A percentile compares a stretch with the other conserved stretches of the same genome.
Evolutionary conservation across 169 alveolate species (phyloP).

Genomic region (Eimeria tenella): DNA sequence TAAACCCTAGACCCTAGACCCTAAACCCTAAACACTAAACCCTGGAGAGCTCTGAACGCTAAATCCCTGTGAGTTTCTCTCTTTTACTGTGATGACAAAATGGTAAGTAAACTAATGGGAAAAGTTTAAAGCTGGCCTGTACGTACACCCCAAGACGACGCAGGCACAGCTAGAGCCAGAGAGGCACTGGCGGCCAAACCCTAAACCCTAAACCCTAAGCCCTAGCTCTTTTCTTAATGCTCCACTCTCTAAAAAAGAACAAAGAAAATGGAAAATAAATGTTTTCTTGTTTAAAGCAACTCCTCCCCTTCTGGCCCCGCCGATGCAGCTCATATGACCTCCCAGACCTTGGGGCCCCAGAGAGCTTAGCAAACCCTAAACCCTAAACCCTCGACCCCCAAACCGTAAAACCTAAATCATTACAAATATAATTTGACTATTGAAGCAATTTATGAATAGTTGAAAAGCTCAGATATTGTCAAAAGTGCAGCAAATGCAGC

Average conservation of each 20-base stretch:
- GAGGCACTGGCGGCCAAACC: not conserved
- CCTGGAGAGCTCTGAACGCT: not conserved
- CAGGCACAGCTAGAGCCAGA: not conserved
- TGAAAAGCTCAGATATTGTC: too few relatives aligned
- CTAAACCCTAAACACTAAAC: not conserved
- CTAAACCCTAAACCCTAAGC: not conserved
- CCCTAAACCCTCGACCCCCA: slow-evolving; percentile 3
- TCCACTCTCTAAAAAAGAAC: too few relatives aligned
- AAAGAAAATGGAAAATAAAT: too few relatives aligned
- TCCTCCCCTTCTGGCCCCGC: too few relatives aligned
- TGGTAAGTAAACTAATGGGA: not conserved
- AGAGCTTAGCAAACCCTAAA: not conserved
- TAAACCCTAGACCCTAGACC: not conserved
- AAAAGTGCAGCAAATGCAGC: too few relatives aligned
- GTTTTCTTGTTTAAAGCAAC: too few relatives aligned
- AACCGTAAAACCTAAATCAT: not conserved
- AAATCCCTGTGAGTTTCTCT: not conserved
- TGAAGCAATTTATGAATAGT: not conserved
- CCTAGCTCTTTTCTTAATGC: not conserved
- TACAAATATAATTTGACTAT: not conserved
- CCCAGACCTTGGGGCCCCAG: too few relatives aligned
- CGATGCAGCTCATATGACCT: too few relatives aligned
- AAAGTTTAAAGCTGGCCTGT: not conserved
- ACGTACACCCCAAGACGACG: not conserved
- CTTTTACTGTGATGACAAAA: too few relatives aligned